phyloP scores from a whole-genome alignment of 495 filamentous ascomycete genomes.

The Ascobolus immersus region DNA sequence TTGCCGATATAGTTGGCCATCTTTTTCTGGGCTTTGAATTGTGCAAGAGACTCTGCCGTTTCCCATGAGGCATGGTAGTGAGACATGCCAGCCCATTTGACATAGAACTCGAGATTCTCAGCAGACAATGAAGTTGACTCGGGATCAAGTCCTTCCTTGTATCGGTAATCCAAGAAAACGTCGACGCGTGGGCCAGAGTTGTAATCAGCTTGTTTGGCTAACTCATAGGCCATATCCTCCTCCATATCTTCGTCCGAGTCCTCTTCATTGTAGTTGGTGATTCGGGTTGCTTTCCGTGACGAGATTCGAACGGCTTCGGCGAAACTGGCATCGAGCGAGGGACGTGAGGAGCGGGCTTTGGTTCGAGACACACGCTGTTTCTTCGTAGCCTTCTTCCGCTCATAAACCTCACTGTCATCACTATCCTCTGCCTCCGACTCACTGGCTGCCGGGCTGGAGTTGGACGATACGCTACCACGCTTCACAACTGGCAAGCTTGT shows the following conservation, averaged over 20 bases:
- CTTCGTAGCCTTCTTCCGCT: conserved; percentile 25
- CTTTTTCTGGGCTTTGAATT: conserved; percentile 50
- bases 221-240: conserved; percentile 35
- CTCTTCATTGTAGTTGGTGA: conserved; percentile 74
- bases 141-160: conserved; percentile 30
- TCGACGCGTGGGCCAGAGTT: conserved; percentile 69
- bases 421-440: conserved; percentile 24
- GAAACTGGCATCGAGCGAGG: conserved; percentile 32
- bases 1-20: conserved; percentile 86
- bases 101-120: conserved; percentile 18
- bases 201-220: conserved; percentile 35
- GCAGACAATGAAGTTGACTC: not conserved
- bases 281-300: conserved; percentile 56
- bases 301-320: conserved; percentile 69
- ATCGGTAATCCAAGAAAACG: conserved; percentile 59
- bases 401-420: conserved; percentile 13
- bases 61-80: conserved; percentile 95
- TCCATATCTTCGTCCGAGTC: conserved; percentile 59
- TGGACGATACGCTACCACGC: conserved; percentile 32
- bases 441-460: conserved; percentile 30
- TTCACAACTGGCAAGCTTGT: conserved; percentile 2
- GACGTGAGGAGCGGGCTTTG: conserved; percentile 27
- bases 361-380: conserved; percentile 51
- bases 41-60: conserved; percentile 37
- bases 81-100: conserved; percentile 93